phyloP scores from a whole-genome alignment of 2,329 filamentous ascomycete species.

The Rhynchosporium secalis region DNA sequence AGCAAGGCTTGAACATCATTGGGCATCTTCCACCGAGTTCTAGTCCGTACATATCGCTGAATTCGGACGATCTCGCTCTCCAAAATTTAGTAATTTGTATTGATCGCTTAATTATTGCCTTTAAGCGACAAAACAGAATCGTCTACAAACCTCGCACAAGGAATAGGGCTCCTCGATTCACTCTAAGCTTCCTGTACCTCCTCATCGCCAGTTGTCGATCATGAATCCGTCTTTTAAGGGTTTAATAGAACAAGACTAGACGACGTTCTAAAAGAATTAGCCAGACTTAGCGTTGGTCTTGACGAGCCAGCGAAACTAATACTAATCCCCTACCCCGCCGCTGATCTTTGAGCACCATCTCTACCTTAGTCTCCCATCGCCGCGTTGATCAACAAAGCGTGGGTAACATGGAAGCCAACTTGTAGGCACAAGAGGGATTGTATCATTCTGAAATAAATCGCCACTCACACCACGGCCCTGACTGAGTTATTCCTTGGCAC shows the following conservation, averaged over 20 bases:
- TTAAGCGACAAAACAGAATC: background rate
- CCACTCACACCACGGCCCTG: background rate
- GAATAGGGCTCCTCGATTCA: background rate
- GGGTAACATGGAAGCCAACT: background rate
- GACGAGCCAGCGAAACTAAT: background rate
- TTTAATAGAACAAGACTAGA: background rate
- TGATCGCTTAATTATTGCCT: background rate
- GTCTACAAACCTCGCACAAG: background rate
- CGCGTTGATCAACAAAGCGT: background rate
- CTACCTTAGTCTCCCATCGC: background rate
- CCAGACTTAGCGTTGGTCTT: background rate
- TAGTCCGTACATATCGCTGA: background rate
- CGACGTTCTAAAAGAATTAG: background rate
- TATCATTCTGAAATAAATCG: background rate
- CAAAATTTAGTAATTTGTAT: background rate
- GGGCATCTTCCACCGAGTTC: background rate
- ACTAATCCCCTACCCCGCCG: background rate
- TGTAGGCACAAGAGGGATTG: background rate
- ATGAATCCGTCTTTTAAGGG: background rate
- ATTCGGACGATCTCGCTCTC: background rate
- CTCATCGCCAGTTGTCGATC: background rate
- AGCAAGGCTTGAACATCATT: background rate
- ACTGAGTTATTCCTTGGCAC: background rate
- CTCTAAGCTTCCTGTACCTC: background rate
- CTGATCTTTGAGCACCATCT: constrained; percentile 8